These are phyloP conservation scores for Cladosporium cucumerinum DNA, from an alignment of 2,329 filamentous ascomycete species.

Conservation along the genomic window DNA sequence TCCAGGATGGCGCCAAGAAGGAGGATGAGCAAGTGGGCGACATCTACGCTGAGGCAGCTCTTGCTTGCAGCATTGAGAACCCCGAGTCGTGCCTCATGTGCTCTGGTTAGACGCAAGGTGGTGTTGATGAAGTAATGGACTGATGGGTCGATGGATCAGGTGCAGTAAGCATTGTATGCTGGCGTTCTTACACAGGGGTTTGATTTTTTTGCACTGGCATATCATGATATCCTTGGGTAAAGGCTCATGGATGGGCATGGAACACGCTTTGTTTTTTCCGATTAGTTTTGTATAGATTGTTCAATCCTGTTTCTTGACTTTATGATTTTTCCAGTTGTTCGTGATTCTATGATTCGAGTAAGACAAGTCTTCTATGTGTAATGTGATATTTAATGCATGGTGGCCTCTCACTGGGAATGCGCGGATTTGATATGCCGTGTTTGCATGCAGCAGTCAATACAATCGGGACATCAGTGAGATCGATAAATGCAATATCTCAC, in stretches of 20 bases:
- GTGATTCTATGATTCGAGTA: neutral
- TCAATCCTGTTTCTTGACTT: neutral
- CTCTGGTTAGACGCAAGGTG: conserved; percentile 62
- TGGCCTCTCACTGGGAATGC: neutral
- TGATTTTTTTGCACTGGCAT: neutral
- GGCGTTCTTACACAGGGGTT: neutral
- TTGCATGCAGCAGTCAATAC: neutral
- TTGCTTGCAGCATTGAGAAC: conserved; percentile 97
- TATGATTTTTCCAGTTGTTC: neutral
- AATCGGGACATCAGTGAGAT: neutral
- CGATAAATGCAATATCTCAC: neutral
- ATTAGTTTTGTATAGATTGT: conserved; percentile 7
- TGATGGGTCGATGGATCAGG: conserved; percentile 5
- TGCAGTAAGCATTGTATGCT: neutral
- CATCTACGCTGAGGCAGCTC: conserved; percentile 89
- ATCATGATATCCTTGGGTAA: conserved; percentile 14
- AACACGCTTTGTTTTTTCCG: neutral
- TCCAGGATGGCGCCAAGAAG: conserved; percentile 54
- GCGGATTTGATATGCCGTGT: neutral
- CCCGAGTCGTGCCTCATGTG: conserved; percentile 95
- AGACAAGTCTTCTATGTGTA: neutral
- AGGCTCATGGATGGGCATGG: neutral
- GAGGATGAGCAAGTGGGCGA: conserved; percentile 82
- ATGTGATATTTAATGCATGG: neutral
- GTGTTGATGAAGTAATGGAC: conserved; percentile 9